phyloP scores from a whole-genome alignment of 2,329 filamentous ascomycete genomes.

The Diplodia mutila region DNA sequence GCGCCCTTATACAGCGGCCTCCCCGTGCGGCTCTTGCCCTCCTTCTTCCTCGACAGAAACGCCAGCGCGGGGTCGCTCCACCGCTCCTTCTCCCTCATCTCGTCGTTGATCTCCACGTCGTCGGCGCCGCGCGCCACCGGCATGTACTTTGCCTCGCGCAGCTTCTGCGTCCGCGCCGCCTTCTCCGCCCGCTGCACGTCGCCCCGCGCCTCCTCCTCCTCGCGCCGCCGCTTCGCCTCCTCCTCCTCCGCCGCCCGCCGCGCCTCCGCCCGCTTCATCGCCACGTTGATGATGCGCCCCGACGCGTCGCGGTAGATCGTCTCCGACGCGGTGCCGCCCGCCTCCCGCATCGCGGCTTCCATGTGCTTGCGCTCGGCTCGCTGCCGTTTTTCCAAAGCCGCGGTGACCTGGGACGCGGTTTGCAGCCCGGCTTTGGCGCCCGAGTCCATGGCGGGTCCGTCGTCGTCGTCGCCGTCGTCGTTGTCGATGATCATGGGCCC shows the following conservation, averaged over 20 bases:
- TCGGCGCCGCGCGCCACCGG: conserved; percentile 78
- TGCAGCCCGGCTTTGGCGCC: conserved; percentile 88
- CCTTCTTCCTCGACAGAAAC: conserved; percentile 66
- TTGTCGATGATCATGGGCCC: conserved; percentile 49
- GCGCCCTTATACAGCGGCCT: conserved; percentile 77
- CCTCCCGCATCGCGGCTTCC: conserved; percentile 50
- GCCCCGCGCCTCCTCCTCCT: conserved; percentile 74
- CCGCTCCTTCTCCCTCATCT: conserved; percentile 73
- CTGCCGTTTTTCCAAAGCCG: conserved; percentile 63
- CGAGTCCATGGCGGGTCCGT: conserved; percentile 72
- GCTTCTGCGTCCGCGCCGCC: conserved; percentile 64
- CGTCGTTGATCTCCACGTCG: conserved; percentile 82
- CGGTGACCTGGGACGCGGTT: conserved; percentile 72
- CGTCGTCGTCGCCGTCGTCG: conserved; percentile 48
- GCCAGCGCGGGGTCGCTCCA: conserved; percentile 87
- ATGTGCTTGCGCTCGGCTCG: conserved; percentile 62
- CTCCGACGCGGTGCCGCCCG: conserved; percentile 59
- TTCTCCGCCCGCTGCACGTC: conserved; percentile 79
- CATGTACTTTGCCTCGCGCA: conserved; percentile 84
- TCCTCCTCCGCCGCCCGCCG: conserved; percentile 77
- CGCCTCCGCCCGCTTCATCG: conserved; percentile 86
- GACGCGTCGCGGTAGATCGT: conserved; percentile 96
- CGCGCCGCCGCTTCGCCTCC: conserved; percentile 65
- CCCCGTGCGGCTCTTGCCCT: conserved; percentile 52
- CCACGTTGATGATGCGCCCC: conserved; percentile 89